These are phyloP conservation scores for Lactifluus volemus DNA, from an alignment of 768 basidiomycete genomes.

Conservation along the genomic window DNA sequence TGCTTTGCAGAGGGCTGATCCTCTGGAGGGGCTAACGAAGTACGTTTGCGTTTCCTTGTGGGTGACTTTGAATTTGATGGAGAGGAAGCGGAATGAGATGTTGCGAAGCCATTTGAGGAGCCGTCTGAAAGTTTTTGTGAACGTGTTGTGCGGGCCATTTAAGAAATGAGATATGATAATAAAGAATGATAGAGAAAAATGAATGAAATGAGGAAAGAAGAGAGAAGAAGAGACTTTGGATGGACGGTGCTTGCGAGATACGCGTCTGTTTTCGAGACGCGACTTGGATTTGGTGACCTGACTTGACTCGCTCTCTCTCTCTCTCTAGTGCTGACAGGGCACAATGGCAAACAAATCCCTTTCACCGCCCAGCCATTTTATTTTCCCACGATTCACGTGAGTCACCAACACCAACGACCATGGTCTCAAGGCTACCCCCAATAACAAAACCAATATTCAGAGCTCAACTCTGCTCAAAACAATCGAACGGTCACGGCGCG, in stretches of 20 bases:
- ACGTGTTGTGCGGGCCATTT: constrained; percentile 74
- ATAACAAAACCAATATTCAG: constrained; percentile 33
- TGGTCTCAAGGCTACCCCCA: constrained; percentile 27
- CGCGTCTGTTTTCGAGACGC: constrained; percentile 27
- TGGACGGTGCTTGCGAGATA: constrained; percentile 19
- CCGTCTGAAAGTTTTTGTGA: constrained; percentile 40
- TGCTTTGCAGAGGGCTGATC: constrained; percentile 46
- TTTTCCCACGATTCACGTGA: constrained; percentile 17
- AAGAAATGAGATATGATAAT: constrained; percentile 12
- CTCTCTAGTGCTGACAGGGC: no score
- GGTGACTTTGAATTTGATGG: constrained; percentile 26
- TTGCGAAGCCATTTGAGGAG: constrained; percentile 25
- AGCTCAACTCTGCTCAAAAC: constrained; percentile 44
- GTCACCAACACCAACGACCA: constrained; percentile 12
- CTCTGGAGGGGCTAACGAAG: constrained; percentile 34
- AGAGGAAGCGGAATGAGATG: constrained; percentile 12
- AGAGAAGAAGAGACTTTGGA: constrained; percentile 15
- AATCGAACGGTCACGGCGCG: constrained; percentile 64
- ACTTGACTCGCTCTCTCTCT: not conserved
- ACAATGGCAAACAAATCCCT: no score
- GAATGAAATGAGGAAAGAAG: not conserved
- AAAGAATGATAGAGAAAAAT: not conserved
- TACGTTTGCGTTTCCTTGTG: constrained; percentile 65
- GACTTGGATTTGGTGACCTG: constrained; percentile 8
- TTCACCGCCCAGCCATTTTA: no score